phyloP scores from a whole-genome alignment of 2,329 filamentous ascomycete species.

The Pestalotiopsis sp. region DNA sequence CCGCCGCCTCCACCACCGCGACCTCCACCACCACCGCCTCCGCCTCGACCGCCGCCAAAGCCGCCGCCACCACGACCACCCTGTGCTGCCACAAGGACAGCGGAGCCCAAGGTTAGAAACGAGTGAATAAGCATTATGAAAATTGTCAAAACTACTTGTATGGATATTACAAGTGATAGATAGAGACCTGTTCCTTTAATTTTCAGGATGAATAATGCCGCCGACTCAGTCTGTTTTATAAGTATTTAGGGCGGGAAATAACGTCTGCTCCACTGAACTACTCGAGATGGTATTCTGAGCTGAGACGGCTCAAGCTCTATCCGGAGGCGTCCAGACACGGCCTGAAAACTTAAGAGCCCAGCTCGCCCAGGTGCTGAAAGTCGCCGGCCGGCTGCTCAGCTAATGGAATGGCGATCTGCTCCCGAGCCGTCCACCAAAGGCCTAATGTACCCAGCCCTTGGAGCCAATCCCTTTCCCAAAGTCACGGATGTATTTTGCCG shows the following conservation, averaged over 20 bases:
- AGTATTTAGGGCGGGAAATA: neutral
- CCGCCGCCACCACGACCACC: neutral
- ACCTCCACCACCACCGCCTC: neutral
- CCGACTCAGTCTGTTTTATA: neutral
- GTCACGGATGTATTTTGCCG: no score
- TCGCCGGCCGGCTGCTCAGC: no score
- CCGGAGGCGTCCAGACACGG: neutral
- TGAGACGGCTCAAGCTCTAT: neutral
- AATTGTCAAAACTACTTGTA: neutral
- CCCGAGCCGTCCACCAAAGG: no score
- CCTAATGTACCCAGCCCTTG: no score
- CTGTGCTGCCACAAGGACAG: neutral
- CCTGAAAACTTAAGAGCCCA: no score
- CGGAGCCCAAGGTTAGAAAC: neutral
- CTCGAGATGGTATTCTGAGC: neutral
- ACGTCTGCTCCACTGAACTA: neutral
- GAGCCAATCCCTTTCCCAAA: no score
- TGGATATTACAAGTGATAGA: neutral
- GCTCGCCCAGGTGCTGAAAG: no score
- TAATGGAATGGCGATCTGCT: no score
- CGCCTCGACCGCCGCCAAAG: neutral
- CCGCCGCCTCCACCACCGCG: neutral
- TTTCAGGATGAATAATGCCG: neutral
- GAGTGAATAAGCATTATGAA: neutral
- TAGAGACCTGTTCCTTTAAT: neutral